These are phyloP conservation scores for Nepenthes alata DNA, from an alignment of 179 eudicot genomes.

Conservation along the genomic window DNA sequence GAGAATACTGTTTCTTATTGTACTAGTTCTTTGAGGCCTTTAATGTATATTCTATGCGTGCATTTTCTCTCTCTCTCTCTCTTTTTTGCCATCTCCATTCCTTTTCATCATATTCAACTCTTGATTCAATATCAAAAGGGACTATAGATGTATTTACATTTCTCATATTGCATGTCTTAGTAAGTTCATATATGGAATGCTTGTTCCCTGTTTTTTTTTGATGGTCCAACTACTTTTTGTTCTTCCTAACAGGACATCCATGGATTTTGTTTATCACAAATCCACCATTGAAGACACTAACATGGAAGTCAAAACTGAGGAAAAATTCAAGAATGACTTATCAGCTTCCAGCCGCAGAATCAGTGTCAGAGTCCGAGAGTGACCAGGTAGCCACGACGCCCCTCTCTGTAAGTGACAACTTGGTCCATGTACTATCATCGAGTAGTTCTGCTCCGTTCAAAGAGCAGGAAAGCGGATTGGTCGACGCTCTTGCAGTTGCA, in stretches of 20 bases:
- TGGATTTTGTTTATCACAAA: conserved; percentile 74
- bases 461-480: conserved; percentile 56
- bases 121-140: too few species aligned
- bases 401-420: conserved; percentile 11
- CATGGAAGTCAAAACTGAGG: conserved; percentile 34
- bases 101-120: too few species aligned
- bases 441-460: conserved; percentile 20
- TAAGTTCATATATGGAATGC: too few species aligned
- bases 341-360: conserved; percentile 12
- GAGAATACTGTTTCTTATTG: too few species aligned
- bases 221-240: not conserved
- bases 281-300: conserved; percentile 34
- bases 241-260: conserved; percentile 56
- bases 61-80: too few species aligned
- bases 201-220: too few species aligned
- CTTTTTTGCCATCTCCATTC: too few species aligned
- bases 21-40: too few species aligned
- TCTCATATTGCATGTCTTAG: too few species aligned
- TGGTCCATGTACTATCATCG: conserved; percentile 19
- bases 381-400: conserved; percentile 8
- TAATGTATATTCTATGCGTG: too few species aligned
- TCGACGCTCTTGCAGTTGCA: conserved; percentile 78
- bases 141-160: too few species aligned
- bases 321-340: conserved; percentile 24
- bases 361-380: conserved; percentile 22